Evolutionary conservation across 495 filamentous ascomycete genomes (phyloP).

Genomic region (Neurospora sp.): DNA sequence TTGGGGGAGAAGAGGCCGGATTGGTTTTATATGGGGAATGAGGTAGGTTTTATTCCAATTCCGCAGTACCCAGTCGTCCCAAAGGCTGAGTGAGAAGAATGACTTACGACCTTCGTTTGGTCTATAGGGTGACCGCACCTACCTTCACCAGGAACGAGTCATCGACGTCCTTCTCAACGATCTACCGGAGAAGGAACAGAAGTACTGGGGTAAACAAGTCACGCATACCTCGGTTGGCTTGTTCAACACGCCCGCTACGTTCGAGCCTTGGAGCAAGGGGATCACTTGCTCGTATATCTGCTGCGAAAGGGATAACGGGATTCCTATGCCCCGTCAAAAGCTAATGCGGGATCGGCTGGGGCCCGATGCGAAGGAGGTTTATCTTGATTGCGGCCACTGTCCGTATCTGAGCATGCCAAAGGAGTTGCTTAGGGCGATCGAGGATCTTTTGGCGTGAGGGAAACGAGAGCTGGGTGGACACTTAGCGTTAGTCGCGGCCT

Average conservation of each 20-base stretch:
- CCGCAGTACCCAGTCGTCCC: too few species aligned
- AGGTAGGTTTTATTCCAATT: neutral
- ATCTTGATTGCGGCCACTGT: neutral
- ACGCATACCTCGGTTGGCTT: neutral
- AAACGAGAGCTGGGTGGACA: neutral
- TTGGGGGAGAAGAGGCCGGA: neutral
- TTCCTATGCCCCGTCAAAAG: neutral
- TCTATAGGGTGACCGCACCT: neutral
- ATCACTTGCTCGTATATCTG: neutral
- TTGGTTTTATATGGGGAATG: neutral
- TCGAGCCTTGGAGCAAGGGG: neutral
- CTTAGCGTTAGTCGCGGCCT: neutral
- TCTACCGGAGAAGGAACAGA: neutral
- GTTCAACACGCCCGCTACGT: neutral
- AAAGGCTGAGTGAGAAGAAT: neutral
- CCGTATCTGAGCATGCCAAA: neutral
- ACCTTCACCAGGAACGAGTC: neutral
- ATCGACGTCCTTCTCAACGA: neutral
- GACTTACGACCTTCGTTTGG: neutral
- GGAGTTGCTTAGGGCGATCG: neutral
- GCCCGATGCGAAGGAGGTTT: neutral
- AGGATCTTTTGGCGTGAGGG: neutral
- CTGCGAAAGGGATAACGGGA: neutral
- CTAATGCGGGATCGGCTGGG: neutral
- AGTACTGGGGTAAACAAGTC: neutral